Percentiles rank a stretch among this genome's conserved stretches.
These are phyloP conservation scores for Leucocoprinus leucothites DNA, from an alignment of 768 basidiomycete species.

Conservation along the genomic window DNA sequence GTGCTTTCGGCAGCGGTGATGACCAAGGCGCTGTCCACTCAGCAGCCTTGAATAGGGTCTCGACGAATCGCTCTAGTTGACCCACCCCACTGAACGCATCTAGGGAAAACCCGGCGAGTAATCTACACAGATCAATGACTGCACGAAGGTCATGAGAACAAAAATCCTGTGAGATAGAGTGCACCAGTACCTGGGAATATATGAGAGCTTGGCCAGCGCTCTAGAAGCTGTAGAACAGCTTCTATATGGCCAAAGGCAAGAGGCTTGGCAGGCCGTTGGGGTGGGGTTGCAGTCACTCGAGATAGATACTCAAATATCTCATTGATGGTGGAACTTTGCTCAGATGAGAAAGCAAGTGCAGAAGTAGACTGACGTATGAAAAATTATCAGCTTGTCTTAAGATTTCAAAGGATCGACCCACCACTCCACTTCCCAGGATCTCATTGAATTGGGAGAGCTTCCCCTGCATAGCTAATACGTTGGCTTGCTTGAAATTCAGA, in stretches of 20 bases:
- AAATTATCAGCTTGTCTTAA: not conserved
- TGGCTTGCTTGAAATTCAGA: constrained; percentile 83
- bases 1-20: constrained; percentile 57
- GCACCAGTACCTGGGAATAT: constrained; percentile 64
- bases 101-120: constrained; percentile 65
- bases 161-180: not conserved
- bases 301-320: constrained; percentile 62
- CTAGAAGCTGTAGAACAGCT: constrained; percentile 57
- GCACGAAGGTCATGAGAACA: not conserved
- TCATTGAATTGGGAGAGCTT: constrained; percentile 79
- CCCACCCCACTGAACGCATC: constrained; percentile 42
- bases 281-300: constrained; percentile 38
- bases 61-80: constrained; percentile 50
- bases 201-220: constrained; percentile 71
- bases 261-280: constrained; percentile 27
- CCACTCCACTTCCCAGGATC: constrained; percentile 62
- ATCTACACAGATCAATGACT: constrained; percentile 87
- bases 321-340: constrained; percentile 56
- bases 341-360: constrained; percentile 64
- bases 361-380: constrained; percentile 54
- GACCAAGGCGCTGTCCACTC: constrained; percentile 61
- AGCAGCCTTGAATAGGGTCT: constrained; percentile 61
- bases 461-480: constrained; percentile 71
- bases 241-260: constrained; percentile 54
- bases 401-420: constrained; percentile 31